phyloP scores from a whole-genome alignment of 768 basidiomycete genomes.

The Suillus fuscotomentosus region DNA sequence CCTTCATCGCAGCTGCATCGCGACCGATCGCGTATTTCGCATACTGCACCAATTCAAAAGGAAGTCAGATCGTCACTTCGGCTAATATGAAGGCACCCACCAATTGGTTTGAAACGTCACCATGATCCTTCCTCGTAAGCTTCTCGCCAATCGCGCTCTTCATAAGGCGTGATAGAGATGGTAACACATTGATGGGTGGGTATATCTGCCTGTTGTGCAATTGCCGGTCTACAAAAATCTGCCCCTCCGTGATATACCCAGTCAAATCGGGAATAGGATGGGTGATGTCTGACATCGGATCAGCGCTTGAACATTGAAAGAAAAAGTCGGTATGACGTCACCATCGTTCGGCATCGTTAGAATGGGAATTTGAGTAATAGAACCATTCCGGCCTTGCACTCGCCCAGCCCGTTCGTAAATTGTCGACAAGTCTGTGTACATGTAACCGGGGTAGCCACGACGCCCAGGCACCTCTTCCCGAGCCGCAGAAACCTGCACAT shows the following conservation, averaged over 20 bases:
- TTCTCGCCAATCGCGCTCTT: conserved; percentile 99
- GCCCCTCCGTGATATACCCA: conserved; percentile 99
- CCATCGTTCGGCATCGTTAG: conserved; percentile 99
- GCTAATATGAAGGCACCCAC: conserved; percentile 41
- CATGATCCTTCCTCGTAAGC: conserved; percentile 96
- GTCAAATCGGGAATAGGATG: conserved; percentile 99
- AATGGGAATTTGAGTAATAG: conserved; percentile 99
- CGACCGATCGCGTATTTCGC: conserved; percentile 98
- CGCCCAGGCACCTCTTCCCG: conserved; percentile 99
- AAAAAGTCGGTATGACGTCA: conserved; percentile 36
- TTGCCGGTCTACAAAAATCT: conserved; percentile 98
- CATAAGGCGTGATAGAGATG: conserved; percentile 98
- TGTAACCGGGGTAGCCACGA: conserved; percentile 97
- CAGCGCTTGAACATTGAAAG: conserved; percentile 19
- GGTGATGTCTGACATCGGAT: conserved; percentile 79
- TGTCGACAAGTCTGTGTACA: conserved; percentile 99
- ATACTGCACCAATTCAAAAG: conserved; percentile 52
- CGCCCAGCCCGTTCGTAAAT: conserved; percentile 99
- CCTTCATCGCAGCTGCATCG: conserved; percentile 98
- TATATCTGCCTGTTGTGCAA: conserved; percentile 97
- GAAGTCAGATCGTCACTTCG: conserved; percentile 12
- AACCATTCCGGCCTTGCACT: conserved; percentile 95
- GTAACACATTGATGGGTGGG: conserved; percentile 98
- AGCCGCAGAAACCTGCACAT: conserved; percentile 79
- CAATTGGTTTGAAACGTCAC: conserved; percentile 98